Conservation (phyloP, 1,284 basidiomycete genomes). For the Grifola frondosa region DNA sequence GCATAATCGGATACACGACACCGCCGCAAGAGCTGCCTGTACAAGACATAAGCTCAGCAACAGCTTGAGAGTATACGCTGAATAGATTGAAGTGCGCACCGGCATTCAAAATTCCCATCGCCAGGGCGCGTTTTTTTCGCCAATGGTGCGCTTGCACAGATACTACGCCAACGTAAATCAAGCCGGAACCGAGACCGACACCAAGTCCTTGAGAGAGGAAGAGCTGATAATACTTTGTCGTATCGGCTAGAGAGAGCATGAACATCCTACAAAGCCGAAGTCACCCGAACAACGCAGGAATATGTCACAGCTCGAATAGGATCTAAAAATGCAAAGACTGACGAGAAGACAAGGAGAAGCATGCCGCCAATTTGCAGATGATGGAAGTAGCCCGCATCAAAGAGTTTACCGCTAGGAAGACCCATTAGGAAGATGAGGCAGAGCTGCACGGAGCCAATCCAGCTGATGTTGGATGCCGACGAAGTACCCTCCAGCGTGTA, state of each 20-base stretch:
- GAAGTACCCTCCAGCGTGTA: constrained; percentile 46
- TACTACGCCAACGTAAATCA: constrained; percentile 29
- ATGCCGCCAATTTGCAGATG: constrained; percentile 29
- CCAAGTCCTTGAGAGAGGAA: constrained; percentile 38
- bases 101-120: constrained; percentile 26
- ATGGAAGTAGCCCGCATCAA: constrained; percentile 36
- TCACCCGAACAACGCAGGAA: too few relatives aligned
- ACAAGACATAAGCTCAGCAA: too few relatives aligned
- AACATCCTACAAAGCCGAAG: constrained; percentile 14
- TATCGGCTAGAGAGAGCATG: constrained; percentile 26
- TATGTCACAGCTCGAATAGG: too few relatives aligned
- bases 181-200: constrained; percentile 41
- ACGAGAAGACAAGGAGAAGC: constrained; percentile 31
- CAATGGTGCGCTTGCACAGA: constrained; percentile 14
- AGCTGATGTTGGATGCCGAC: constrained; percentile 45
- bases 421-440: constrained; percentile 35
- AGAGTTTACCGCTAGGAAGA: constrained; percentile 32
- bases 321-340: neutral
- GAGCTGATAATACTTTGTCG: constrained; percentile 25
- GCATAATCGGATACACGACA: constrained; percentile 28
- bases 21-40: constrained; percentile 21
- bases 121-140: constrained; percentile 10
- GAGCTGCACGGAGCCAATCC: constrained; percentile 37
- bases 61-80: too few relatives aligned
- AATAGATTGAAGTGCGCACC: constrained; percentile 10